Conservation (phyloP, 1,284 basidiomycete species). For the Sporisorium iseilematis-ciliati region DNA sequence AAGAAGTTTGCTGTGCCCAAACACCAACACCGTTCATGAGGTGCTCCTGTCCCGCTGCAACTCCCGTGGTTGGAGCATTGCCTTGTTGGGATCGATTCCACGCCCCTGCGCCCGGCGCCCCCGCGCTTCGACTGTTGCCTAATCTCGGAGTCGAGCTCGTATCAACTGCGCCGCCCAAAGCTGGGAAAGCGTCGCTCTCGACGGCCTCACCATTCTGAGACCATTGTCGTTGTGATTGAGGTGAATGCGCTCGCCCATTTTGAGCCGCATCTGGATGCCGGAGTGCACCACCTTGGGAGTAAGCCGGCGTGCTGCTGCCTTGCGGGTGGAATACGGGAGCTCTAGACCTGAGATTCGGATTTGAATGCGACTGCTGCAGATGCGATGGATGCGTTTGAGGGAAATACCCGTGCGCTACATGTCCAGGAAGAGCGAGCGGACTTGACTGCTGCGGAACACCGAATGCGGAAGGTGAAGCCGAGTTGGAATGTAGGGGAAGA, state of each 20-base stretch:
- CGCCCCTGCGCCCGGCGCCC: background rate
- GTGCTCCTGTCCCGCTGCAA: conserved; percentile 17
- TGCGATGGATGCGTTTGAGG: conserved; percentile 5
- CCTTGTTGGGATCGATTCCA: conserved; percentile 18
- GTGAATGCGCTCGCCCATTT: no score
- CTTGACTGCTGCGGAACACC: conserved; percentile 24
- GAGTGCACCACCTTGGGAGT: conserved; percentile 21
- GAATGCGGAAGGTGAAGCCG: conserved; percentile 4
- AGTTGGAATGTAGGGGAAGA: conserved; percentile 10
- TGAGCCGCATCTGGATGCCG: conserved; percentile 14
- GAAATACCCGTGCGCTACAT: conserved; percentile 25
- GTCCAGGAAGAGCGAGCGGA: conserved; percentile 22
- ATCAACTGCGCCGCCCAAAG: conserved; percentile 8
- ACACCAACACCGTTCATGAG: conserved; percentile 25
- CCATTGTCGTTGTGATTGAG: conserved; percentile 1
- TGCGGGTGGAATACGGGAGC: conserved; percentile 41
- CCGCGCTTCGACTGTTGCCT: conserved; percentile 1
- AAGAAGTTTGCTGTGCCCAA: conserved; percentile 42
- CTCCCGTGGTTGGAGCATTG: background rate
- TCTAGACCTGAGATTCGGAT: conserved; percentile 39
- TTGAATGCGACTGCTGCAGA: conserved; percentile 42
- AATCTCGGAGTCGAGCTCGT: background rate
- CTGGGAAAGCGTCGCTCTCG: conserved; percentile 30
- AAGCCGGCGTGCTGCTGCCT: conserved; percentile 29
- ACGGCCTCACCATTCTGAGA: background rate